Percentiles rank a stretch among this genome's conserved stretches.
Conservation (phyloP, 1,284 basidiomycete species). For the Fomitopsis palustris region DNA sequence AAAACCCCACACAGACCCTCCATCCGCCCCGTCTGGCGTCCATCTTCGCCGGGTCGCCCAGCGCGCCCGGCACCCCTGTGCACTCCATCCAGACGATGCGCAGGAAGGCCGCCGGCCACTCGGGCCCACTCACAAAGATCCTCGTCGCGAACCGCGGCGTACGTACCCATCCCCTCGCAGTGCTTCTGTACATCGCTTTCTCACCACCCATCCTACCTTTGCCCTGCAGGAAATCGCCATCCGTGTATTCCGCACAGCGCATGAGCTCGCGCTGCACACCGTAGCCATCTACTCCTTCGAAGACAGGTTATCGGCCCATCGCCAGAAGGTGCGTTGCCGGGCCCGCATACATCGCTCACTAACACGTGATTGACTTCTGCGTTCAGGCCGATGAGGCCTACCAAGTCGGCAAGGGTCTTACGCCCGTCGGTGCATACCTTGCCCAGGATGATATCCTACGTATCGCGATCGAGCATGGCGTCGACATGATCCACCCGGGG, state of each 20-base stretch:
- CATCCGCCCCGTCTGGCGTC: slow-evolving; percentile 72
- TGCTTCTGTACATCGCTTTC: not conserved
- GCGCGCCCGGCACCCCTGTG: slow-evolving; percentile 75
- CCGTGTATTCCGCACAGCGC: slow-evolving; percentile 97
- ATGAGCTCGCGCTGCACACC: slow-evolving; percentile 99
- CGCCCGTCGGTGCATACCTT: slow-evolving; percentile 96
- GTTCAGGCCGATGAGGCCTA: slow-evolving; percentile 96
- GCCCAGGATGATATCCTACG: slow-evolving; percentile 97
- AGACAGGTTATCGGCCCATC: slow-evolving; percentile 95
- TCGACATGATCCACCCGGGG: slow-evolving; percentile 99
- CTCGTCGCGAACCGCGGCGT: slow-evolving; percentile 96
- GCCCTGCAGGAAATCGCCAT: slow-evolving; percentile 93
- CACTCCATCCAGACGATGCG: slow-evolving; percentile 90
- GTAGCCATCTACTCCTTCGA: slow-evolving; percentile 98
- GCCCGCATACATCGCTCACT: not conserved
- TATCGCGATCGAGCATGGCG: slow-evolving; percentile 93
- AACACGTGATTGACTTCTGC: slow-evolving; percentile 2
- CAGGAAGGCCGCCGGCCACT: slow-evolving; percentile 87
- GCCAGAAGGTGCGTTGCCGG: slow-evolving; percentile 76
- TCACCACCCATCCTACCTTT: not conserved
- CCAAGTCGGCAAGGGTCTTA: slow-evolving; percentile 93
- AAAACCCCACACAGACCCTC: slow-evolving; percentile 33
- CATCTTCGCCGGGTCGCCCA: slow-evolving; percentile 69
- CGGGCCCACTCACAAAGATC: slow-evolving; percentile 89
- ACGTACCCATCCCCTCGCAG: slow-evolving; percentile 15